Evolutionary conservation across 768 basidiomycete species (phyloP).

Genomic region (Mrakia frigida): DNA sequence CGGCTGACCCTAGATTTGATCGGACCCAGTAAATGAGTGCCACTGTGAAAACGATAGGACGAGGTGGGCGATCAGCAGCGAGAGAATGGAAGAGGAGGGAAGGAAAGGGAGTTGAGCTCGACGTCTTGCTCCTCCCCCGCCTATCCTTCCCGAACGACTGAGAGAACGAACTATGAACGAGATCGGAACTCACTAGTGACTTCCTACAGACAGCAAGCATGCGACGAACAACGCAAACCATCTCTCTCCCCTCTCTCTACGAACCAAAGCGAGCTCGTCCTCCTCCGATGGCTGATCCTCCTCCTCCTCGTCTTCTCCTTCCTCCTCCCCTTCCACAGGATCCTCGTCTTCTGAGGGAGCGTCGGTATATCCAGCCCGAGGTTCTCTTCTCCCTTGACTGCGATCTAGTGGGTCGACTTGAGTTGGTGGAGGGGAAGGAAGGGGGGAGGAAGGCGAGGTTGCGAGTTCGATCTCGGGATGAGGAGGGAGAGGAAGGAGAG

Average conservation of each 20-base stretch:
- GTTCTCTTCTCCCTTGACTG: not conserved
- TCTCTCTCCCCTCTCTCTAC: constrained; percentile 7
- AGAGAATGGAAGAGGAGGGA: not conserved
- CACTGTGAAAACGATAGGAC: constrained; percentile 47
- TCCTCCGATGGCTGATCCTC: not conserved
- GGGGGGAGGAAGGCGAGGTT: constrained; percentile 5
- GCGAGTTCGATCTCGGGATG: constrained; percentile 14
- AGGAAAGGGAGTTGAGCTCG: not conserved
- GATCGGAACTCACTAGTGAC: constrained; percentile 10
- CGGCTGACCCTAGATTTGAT: constrained; percentile 53
- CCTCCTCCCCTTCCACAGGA: not conserved
- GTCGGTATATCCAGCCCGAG: not conserved
- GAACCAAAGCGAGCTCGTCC: constrained; percentile 3
- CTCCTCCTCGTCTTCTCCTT: not conserved
- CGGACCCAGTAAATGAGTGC: constrained; percentile 65
- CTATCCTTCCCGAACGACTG: not conserved
- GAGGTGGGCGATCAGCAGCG: too few relatives aligned
- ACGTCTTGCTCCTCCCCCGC: not conserved
- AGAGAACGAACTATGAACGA: not conserved
- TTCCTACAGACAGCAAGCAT: constrained; percentile 18
- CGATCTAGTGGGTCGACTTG: not conserved
- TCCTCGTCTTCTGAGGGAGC: not conserved
- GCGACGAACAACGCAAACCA: constrained; percentile 31
- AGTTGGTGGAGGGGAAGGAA: not conserved
- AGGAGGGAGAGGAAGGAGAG: not conserved